Base-by-base conservation (phyloP, 75 land plant species). In the Azolla pinnata region DNA sequence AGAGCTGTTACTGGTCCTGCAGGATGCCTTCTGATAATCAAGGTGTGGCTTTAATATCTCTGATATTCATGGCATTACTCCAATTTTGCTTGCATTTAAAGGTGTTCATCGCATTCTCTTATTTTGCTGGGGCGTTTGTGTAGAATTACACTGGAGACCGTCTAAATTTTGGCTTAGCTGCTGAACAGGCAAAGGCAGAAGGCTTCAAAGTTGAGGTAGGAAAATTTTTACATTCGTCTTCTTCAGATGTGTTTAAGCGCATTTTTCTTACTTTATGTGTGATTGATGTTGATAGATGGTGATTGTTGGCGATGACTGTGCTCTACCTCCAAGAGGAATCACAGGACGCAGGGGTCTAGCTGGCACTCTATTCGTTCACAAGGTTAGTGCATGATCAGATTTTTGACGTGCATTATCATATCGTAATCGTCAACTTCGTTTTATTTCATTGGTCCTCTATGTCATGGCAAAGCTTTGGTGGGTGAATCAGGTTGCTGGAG, bases 61-160 rank as follows among this genome's bases (percentile, higher is more conserved):
- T 16, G 26, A 17, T 33, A 35, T n/a, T n/a, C n/a, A n/a, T n/a
- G n/a, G n/a, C n/a, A n/a, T n/a, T n/a, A n/a, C n/a, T n/a, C n/a
- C n/a, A n/a, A n/a, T n/a, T n/a, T n/a, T n/a, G n/a, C n/a, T n/a
- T n/a, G n/a, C n/a, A n/a, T n/a, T n/a, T n/a, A n/a, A n/a, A n/a
- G n/a, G n/a, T n/a, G n/a, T n/a, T n/a, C n/a, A n/a, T n/a, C n/a
- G n/a, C n/a, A n/a, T n/a, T n/a, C n/a, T n/a, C n/a, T n/a, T n/a
- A n/a, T n/a, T n/a, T n/a, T n/a, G n/a, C n/a, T n/a, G n/a, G n/a
- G n/a, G n/a, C n/a, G n/a, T n/a, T n/a, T n/a, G n/a, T n/a, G n/a
- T n/a, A 91, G 97, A 91, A 91, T 64, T 91, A 91, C 47, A 91
- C 97, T 54, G 89, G 96, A 23, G 97, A 88, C 59, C 79, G 97